phyloP scores from a whole-genome alignment of 1,284 basidiomycete genomes.

The Ustilago sp. region DNA sequence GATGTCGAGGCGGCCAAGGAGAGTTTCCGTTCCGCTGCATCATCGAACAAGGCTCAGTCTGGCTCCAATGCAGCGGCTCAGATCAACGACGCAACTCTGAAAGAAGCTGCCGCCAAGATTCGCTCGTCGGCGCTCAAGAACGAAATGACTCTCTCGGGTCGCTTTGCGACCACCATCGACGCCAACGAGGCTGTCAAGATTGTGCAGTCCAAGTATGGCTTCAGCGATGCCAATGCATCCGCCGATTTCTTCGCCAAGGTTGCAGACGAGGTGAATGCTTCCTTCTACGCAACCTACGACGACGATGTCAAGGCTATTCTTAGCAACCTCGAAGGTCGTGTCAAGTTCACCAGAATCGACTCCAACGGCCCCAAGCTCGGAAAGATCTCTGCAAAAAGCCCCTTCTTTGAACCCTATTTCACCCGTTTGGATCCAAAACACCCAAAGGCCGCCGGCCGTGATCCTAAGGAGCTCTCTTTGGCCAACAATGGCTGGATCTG shows the following conservation, averaged over 20 bases:
- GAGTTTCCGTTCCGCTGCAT: slow-evolving; percentile 31
- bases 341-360: slow-evolving; percentile 60
- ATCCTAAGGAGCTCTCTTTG: slow-evolving; percentile 78
- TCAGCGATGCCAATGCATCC: slow-evolving; percentile 30
- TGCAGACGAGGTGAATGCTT: slow-evolving; percentile 54
- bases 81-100: slow-evolving; percentile 12
- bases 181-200: slow-evolving; percentile 35
- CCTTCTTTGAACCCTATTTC: slow-evolving; percentile 65
- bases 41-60: slow-evolving; percentile 17
- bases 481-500: slow-evolving; percentile 99
- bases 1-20: slow-evolving; percentile 50
- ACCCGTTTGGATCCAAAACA: slow-evolving; percentile 62
- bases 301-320: slow-evolving; percentile 61
- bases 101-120: slow-evolving; percentile 36
- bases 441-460: slow-evolving; percentile 69
- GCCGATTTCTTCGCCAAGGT: slow-evolving; percentile 44
- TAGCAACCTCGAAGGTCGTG: slow-evolving; percentile 56
- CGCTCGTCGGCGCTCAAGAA: slow-evolving; percentile 51
- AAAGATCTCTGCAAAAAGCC: slow-evolving; percentile 46
- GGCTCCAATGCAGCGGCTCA: slow-evolving; percentile 12
- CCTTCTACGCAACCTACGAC: slow-evolving; percentile 56
- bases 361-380: slow-evolving; percentile 59
- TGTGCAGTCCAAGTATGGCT: slow-evolving; percentile 28
- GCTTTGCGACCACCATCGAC: slow-evolving; percentile 58
- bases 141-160: slow-evolving; percentile 46